Evolutionary conservation across 805 yeast species (phyloP).

Genomic region (Candida adriatica): DNA sequence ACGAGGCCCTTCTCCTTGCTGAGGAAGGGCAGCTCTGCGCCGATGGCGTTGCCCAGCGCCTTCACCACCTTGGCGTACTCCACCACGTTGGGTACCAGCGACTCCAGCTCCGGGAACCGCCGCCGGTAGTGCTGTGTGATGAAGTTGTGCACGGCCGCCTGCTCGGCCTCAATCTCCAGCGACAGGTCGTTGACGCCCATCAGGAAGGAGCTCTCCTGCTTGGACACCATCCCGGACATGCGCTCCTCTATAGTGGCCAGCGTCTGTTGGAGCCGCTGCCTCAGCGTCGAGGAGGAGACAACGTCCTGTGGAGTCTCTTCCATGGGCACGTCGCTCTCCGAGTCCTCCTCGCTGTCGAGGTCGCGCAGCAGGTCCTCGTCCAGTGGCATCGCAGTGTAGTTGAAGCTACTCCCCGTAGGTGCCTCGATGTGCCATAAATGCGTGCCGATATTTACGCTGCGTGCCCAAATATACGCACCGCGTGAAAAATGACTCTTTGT

Average conservation of each 20-base stretch:
- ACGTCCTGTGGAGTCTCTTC: conserved; percentile 7
- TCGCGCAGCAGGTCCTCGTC: conserved; percentile 26
- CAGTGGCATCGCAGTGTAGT: conserved; percentile 11
- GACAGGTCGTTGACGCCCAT: conserved; percentile 48
- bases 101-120: conserved; percentile 66
- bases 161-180: conserved; percentile 48
- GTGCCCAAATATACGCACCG: background rate
- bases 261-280: conserved; percentile 12
- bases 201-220: conserved; percentile 42
- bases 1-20: conserved; percentile 64
- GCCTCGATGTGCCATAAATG: conserved; percentile 1
- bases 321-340: conserved; percentile 9
- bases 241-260: conserved; percentile 14
- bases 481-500: conserved; percentile 3
- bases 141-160: conserved; percentile 39
- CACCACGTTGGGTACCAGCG: conserved; percentile 52
- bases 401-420: too few relatives aligned
- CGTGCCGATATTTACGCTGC: conserved; percentile 4
- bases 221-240: conserved; percentile 15
- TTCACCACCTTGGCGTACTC: conserved; percentile 52
- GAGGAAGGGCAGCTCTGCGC: conserved; percentile 30
- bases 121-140: conserved; percentile 46
- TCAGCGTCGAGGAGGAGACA: conserved; percentile 9
- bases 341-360: conserved; percentile 25
- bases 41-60: conserved; percentile 43